Evolutionary conservation across 176 grass and related monocot species (phyloP).

Genomic region (Oryza meyeriana): DNA sequence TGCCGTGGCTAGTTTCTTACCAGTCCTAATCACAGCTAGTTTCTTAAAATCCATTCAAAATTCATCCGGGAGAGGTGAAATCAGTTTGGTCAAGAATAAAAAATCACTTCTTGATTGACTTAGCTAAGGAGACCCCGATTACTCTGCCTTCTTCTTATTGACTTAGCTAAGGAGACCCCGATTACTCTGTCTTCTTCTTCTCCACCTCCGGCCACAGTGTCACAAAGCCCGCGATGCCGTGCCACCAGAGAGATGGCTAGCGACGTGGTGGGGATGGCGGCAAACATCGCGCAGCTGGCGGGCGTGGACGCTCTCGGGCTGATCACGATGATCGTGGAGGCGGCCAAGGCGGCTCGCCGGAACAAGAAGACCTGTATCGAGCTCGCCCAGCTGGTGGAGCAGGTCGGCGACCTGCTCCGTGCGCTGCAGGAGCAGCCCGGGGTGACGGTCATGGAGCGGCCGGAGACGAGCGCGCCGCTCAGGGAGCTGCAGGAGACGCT

Average conservation of each 20-base stretch:
- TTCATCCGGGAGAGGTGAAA: neutral
- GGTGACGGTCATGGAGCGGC: neutral
- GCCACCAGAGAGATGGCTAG: neutral
- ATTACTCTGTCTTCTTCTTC: neutral
- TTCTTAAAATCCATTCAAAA: neutral
- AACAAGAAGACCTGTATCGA: slow-evolving; percentile 37
- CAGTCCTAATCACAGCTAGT: no score
- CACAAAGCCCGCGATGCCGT: neutral
- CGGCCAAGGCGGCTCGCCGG: slow-evolving; percentile 22
- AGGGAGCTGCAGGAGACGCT: slow-evolving; percentile 32
- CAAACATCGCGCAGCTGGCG: slow-evolving; percentile 3
- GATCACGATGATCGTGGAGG: slow-evolving; percentile 14
- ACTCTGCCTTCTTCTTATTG: neutral
- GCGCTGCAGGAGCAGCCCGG: slow-evolving; percentile 16
- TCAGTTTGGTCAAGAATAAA: neutral
- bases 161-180: neutral
- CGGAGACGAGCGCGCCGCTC: slow-evolving; percentile 40
- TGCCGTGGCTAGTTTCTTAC: no score
- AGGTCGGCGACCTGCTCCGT: slow-evolving; percentile 36
- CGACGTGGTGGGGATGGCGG: neutral
- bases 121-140: no score
- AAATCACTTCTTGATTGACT: neutral
- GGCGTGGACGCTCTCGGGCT: slow-evolving; percentile 20
- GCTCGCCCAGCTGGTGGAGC: slow-evolving; percentile 28
- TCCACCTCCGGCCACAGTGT: neutral